phyloP scores from a whole-genome alignment of 2,329 filamentous ascomycete species.

The Ambrosiella cleistominuta region DNA sequence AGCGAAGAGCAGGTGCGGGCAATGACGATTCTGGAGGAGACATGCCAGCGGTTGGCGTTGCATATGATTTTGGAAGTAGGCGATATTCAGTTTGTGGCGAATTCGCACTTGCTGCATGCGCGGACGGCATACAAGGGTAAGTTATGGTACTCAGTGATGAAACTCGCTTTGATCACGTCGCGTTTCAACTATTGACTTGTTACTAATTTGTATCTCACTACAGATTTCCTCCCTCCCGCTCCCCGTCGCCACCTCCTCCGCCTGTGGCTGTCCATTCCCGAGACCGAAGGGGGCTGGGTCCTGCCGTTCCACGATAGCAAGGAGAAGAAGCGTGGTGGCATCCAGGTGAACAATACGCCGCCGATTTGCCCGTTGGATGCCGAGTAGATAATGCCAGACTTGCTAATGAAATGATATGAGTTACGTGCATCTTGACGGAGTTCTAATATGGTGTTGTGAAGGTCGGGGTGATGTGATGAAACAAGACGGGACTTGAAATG shows the following conservation, averaged over 20 bases:
- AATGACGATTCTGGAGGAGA: constrained; percentile 44
- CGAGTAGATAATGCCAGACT: constrained; percentile 33
- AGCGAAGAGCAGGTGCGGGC: constrained; percentile 53
- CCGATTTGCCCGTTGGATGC: constrained; percentile 62
- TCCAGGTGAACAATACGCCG: constrained; percentile 67
- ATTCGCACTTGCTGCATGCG: constrained; percentile 65
- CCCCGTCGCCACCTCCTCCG: constrained; percentile 65
- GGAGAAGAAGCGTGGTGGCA: constrained; percentile 75
- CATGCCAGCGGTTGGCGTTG: constrained; percentile 51
- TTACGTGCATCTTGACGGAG: neutral
- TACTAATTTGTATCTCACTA: neutral
- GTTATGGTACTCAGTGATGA: neutral
- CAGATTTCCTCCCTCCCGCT: constrained; percentile 41
- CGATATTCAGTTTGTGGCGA: constrained; percentile 73
- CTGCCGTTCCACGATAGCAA: constrained; percentile 65
- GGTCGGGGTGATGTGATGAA: too few species aligned
- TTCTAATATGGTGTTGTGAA: too few species aligned
- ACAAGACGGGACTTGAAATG: too few species aligned
- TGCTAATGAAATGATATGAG: neutral
- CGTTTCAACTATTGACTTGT: neutral
- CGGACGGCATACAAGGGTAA: constrained; percentile 52
- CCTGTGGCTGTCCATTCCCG: constrained; percentile 68
- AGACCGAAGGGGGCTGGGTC: constrained; percentile 69
- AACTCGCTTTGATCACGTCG: neutral
- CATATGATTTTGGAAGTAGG: constrained; percentile 80